Percentiles rank a stretch among this genome's conserved stretches.
These are phyloP conservation scores for Aspergillus texensis DNA, from an alignment of 2,329 filamentous ascomycete species.

Conservation along the genomic window DNA sequence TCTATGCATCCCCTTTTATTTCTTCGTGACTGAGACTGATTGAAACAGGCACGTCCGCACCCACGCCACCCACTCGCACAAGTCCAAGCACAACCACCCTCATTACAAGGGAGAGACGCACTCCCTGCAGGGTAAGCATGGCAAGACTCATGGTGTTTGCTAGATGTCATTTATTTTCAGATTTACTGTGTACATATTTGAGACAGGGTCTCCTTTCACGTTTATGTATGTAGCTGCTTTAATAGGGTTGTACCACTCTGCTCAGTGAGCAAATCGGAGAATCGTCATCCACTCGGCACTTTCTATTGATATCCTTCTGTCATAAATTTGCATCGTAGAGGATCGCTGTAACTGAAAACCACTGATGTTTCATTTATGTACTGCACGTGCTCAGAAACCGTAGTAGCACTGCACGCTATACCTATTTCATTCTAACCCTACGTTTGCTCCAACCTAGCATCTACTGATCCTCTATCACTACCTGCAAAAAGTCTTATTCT, in stretches of 20 bases:
- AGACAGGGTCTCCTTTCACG: background rate
- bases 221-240: background rate
- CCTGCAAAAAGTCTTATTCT: too few species aligned
- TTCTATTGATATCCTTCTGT: background rate
- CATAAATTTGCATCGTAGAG: too few species aligned
- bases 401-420: too few species aligned
- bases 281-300: background rate
- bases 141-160: constrained; percentile 88
- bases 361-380: too few species aligned
- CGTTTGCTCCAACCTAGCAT: too few species aligned
- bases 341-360: too few species aligned
- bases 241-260: background rate
- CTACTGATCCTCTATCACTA: too few species aligned
- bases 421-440: too few species aligned
- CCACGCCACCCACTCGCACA: constrained; percentile 58
- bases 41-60: constrained; percentile 53
- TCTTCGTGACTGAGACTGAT: background rate
- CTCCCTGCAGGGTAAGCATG: constrained; percentile 83
- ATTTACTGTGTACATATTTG: background rate
- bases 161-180: constrained; percentile 39
- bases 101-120: constrained; percentile 75
- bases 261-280: background rate
- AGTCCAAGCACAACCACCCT: constrained; percentile 54
- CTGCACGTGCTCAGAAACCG: too few species aligned
- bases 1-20: background rate